Evolutionary conservation across 106 monocot genomes (phyloP).

Genomic region (Dendrobium chrysotoxum): DNA sequence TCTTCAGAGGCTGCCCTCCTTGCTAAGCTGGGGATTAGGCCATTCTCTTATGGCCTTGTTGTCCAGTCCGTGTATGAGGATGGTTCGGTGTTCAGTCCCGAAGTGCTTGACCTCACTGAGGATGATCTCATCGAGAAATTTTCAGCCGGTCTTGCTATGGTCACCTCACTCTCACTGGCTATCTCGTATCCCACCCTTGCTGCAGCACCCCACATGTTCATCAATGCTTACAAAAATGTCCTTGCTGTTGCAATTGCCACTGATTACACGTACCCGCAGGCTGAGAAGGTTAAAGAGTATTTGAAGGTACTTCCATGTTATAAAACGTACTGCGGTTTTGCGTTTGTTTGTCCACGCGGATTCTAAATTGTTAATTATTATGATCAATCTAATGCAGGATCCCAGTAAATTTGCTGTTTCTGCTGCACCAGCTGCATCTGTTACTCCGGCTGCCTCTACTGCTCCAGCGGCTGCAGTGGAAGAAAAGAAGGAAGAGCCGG

Average conservation of each 20-base stretch:
- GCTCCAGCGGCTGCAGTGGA: conserved; percentile 35
- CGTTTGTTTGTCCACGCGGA: no score
- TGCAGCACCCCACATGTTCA: conserved; percentile 85
- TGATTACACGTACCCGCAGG: conserved; percentile 76
- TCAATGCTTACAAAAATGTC: conserved; percentile 85
- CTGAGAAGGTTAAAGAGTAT: conserved; percentile 78
- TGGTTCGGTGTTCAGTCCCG: conserved; percentile 78
- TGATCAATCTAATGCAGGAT: conserved; percentile 37
- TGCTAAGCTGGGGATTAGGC: conserved; percentile 86
- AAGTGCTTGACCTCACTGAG: conserved; percentile 76
- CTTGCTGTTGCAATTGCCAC: conserved; percentile 73
- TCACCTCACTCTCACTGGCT: conserved; percentile 60
- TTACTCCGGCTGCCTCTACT: conserved; percentile 14
- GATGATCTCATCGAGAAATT: conserved; percentile 80
- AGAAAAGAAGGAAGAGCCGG: conserved; percentile 70
- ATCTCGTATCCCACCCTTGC: conserved; percentile 66
- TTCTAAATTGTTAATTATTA: neutral
- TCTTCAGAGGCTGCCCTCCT: conserved; percentile 90
- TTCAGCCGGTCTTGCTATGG: conserved; percentile 58
- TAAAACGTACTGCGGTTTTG: neutral
- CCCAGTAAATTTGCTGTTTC: conserved; percentile 85
- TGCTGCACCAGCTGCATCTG: conserved; percentile 31
- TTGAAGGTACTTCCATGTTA: conserved; percentile 36
- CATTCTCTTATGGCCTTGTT: conserved; percentile 88
- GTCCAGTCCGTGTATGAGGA: conserved; percentile 57